phyloP scores from a whole-genome alignment of 1,284 basidiomycete species.

The Cutaneotrichosporon cavernicola region DNA sequence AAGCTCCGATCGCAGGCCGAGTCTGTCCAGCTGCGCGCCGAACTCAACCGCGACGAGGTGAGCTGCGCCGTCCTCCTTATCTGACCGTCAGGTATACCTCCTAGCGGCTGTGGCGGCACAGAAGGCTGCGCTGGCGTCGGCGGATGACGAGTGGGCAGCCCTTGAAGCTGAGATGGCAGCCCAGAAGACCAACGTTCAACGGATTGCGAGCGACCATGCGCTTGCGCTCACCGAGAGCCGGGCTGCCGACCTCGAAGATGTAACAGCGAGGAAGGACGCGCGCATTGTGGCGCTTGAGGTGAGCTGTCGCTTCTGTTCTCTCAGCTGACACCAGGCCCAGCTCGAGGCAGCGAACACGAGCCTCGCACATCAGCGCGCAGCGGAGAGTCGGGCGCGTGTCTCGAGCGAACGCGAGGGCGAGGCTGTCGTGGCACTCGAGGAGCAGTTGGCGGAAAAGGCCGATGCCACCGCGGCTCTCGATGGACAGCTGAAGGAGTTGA shows the following conservation, averaged over 20 bases:
- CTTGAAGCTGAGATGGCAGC: constrained; percentile 42
- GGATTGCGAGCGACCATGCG: constrained; percentile 47
- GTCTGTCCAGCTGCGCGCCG: constrained; percentile 29
- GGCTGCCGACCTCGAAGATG: constrained; percentile 35
- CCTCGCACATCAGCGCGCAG: constrained; percentile 33
- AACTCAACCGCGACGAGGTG: constrained; percentile 45
- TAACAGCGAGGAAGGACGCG: constrained; percentile 28
- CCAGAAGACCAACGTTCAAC: constrained; percentile 32
- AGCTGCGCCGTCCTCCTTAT: not conserved
- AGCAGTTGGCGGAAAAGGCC: constrained; percentile 11
- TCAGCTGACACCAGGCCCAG: constrained; percentile 22
- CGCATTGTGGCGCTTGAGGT: constrained; percentile 42
- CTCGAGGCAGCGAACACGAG: constrained; percentile 37
- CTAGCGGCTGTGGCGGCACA: constrained; percentile 38
- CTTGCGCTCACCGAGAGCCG: constrained; percentile 38
- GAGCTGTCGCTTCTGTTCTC: not conserved
- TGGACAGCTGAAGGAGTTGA: not conserved
- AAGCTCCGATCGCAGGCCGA: constrained; percentile 26
- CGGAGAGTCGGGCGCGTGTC: constrained; percentile 25
- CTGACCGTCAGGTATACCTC: constrained; percentile 36
- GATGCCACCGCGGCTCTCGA: not conserved
- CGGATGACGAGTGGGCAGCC: constrained; percentile 41
- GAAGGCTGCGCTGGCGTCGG: constrained; percentile 40
- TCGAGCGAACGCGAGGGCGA: constrained; percentile 8
- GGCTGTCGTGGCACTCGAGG: constrained; percentile 28